Percentiles rank a stretch among this genome's conserved stretches.
Evolutionary conservation across 2,329 filamentous ascomycete species (phyloP).

Genomic region (Xylariaceae sp.): DNA sequence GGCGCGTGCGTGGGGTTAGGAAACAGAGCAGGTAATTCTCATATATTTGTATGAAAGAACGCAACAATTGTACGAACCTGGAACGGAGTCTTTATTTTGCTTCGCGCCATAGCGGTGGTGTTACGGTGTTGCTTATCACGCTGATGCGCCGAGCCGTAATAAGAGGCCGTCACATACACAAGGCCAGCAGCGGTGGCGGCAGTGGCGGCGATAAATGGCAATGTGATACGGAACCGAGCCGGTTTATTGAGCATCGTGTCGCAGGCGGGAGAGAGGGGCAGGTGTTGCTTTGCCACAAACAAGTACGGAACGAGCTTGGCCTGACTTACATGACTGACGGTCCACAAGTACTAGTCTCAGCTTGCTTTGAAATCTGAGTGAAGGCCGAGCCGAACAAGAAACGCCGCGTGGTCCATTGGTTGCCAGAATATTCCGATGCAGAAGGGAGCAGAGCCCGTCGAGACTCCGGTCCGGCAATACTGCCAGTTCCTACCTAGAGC

Average conservation of each 20-base stretch:
- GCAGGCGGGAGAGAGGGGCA: no score
- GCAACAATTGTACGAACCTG: conserved; percentile 27
- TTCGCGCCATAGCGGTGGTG: conserved; percentile 28
- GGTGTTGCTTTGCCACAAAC: no score
- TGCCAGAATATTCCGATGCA: no score
- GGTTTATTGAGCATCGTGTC: conserved; percentile 28
- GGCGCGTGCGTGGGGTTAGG: background rate
- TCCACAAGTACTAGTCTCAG: no score
- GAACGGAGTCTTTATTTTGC: conserved; percentile 34
- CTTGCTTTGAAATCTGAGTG: no score
- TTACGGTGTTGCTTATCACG: conserved; percentile 19
- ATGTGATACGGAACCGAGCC: conserved; percentile 19
- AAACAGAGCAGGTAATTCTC: background rate
- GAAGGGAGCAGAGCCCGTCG: no score
- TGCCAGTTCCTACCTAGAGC: no score
- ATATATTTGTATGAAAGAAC: conserved; percentile 2
- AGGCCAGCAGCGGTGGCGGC: conserved; percentile 20
- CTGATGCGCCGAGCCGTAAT: conserved; percentile 23
- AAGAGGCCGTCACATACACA: conserved; percentile 24
- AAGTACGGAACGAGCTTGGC: no score
- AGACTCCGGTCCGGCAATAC: no score
- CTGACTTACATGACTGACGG: no score
- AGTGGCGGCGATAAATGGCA: conserved; percentile 24
- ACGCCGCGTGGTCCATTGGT: no score
- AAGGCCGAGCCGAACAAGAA: no score